Base-by-base conservation (phyloP, 2,329 filamentous ascomycete genomes). In the Diaporthe nobilis region DNA sequence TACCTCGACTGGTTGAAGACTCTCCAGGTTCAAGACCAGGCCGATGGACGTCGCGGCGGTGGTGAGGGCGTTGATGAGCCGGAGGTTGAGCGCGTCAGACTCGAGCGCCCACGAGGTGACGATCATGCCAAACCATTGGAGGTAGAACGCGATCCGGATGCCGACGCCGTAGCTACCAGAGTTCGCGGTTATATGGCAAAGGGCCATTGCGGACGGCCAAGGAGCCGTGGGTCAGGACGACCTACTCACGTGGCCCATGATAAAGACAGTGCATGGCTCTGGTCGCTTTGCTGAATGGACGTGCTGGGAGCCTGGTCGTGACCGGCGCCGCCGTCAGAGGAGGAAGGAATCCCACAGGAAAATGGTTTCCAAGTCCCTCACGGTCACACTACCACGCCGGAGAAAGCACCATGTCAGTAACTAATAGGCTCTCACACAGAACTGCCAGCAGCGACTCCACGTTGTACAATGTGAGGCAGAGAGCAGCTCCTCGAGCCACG, bases 81-180 rank as follows among this genome's bases (percentile, higher is more conserved):
- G 55, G 72, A 77, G 63, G 28, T 71, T 74, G 22, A 73, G 61
- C 1, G 75, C 72, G 12, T 75, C 72, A 15, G 68, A 65, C 25
- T 71, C 77, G 63, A 51, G 60, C n/a, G 77, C 17, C 74, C 75
- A 79, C 6, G 65, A 73, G 31, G 70, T 61, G 60, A 72, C 37
- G 53, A 77, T 77, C n/a, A 77, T 49, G 44, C 53, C 77, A 31
- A 75, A 77, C 77, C 75, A 77, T 31, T 77, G 77, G 8, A 77
- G 25, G 70, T 77, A 77, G 75, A 77, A 77, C 3, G 71, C 70
- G 49, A 73, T 55, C 17, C 77, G 60, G 28, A 77, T 77, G 12
- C 77, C 77, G 10, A 77, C 25, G 9, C 75, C 77, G 39, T 78
- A 78, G 10, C 28, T 70, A 25, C 44, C 71, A 39, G 71, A 17